phyloP scores from a whole-genome alignment of 352 stramenopile species.

The Phytophthora rubi region DNA sequence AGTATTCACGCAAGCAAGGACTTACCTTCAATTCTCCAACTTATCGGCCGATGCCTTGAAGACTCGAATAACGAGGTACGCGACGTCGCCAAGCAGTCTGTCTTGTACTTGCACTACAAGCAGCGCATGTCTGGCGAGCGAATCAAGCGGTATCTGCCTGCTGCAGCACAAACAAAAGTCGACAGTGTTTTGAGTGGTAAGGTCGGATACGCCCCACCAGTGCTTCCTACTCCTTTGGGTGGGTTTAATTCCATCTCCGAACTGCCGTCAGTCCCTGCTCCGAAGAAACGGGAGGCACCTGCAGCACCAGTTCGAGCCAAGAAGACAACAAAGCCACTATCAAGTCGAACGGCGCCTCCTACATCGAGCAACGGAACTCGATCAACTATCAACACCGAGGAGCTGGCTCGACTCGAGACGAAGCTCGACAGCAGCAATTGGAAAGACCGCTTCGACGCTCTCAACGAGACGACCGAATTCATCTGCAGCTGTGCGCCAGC shows the following conservation, averaged over 20 bases:
- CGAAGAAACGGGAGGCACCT: conserved; percentile 14
- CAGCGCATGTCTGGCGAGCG: conserved; percentile 47
- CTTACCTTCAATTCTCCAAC: conserved; percentile 41
- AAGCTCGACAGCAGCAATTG: conserved; percentile 78
- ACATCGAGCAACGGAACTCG: conserved; percentile 28
- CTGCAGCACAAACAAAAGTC: conserved; percentile 50
- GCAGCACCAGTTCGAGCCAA: conserved; percentile 7
- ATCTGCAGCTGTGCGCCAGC: conserved; percentile 28
- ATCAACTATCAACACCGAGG: conserved; percentile 45
- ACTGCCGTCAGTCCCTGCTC: neutral
- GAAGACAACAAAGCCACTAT: conserved; percentile 18
- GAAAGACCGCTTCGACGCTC: conserved; percentile 78
- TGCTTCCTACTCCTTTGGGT: conserved; percentile 10
- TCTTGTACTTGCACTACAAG: conserved; percentile 55
- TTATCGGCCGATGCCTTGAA: conserved; percentile 70
- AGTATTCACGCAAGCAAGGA: conserved; percentile 50
- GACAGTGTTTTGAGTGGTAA: conserved; percentile 50
- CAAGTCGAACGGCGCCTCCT: conserved; percentile 18
- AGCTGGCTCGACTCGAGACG: conserved; percentile 46
- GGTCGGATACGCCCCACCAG: conserved; percentile 26
- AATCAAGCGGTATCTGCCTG: conserved; percentile 65
- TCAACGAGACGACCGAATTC: conserved; percentile 51
- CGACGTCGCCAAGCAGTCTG: conserved; percentile 64
- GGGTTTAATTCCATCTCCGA: conserved; percentile 3
- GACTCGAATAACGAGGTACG: conserved; percentile 84